Evolutionary conservation across 129 eudicot genomes (phyloP), one percentile per base, ranked within the genome.

Genomic region (Deinandra increscens): DNA sequence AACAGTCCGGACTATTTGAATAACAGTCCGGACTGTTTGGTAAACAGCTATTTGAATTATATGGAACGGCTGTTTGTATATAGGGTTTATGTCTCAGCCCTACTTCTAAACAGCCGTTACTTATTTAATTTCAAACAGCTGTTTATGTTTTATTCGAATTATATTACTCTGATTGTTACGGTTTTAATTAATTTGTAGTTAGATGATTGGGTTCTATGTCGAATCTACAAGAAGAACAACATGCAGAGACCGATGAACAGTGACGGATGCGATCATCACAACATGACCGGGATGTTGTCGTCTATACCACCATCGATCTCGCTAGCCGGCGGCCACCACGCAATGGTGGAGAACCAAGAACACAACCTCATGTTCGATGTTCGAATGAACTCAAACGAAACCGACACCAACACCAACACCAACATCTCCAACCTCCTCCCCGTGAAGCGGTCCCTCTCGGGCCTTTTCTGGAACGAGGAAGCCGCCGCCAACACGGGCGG

Each of bases 171-270:
- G 39, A 36, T 6, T 6, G 39, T 36, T 36, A 36, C 39, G 2
- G 0, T 12, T 53, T 68, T 42, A 0, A 17, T 38, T 20, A 3
- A 4, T 26, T 29, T 69, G 22, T 49, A 91, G 97, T 83, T 91
- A 15, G 97, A 91, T 74, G 97, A 91, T 81, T 91, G 97, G 97
- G 97, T 91, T 29, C 65, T 91, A 18, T 91, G 97, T 67, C 90
- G 97, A 72, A 91, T 91, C 50, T 91, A 91, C 91, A 91, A 88
- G 81, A 91, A 91, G 85, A 84, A 78, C 80, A 88, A 88, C 68
- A 72, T 77, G 1, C 86, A 75, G 55, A 80, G 96, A 74, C 81
- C 96, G 1, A 15, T 85, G 84, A 96, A 91, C 68, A 86, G 81
- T 11, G 97, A 91, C 14, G 69, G 79, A 1, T 82, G 41, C 15